phyloP scores from a whole-genome alignment of 345 rosid species.

The Angophora floribunda region DNA sequence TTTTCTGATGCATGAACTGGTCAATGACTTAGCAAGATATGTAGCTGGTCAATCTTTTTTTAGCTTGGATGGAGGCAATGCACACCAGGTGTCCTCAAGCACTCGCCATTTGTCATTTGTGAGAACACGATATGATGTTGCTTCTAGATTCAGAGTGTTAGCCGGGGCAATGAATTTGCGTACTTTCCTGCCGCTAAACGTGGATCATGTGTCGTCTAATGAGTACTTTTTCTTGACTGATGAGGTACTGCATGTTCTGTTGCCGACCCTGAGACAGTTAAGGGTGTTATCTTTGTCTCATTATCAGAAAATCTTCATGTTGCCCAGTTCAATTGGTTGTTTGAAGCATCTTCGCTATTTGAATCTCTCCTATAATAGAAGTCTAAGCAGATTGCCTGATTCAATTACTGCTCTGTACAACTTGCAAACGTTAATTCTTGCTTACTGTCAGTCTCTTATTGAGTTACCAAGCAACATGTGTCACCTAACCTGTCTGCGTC shows the following conservation, averaged over 20 bases:
- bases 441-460: neutral
- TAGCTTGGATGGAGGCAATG: neutral
- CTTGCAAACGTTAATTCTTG: conserved; percentile 11
- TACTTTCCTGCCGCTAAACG: neutral
- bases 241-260: neutral
- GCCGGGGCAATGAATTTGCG: neutral
- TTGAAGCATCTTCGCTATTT: conserved; percentile 6
- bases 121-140: neutral
- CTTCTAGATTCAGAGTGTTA: neutral
- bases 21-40: conserved; percentile 10
- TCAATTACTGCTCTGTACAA: neutral
- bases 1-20: conserved; percentile 19
- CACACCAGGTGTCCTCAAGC: neutral
- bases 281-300: conserved; percentile 4
- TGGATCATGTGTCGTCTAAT: neutral
- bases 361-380: neutral
- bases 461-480: conserved; percentile 4
- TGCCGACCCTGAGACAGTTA: neutral
- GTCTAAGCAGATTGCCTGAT: neutral
- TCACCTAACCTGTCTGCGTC: conserved; percentile 2
- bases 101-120: neutral
- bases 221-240: neutral
- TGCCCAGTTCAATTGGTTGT: neutral
- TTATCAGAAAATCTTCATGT: neutral
- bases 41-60: neutral